Base-by-base conservation (phyloP, 345 rosid species). In the Melaleuca quinquenervia region DNA sequence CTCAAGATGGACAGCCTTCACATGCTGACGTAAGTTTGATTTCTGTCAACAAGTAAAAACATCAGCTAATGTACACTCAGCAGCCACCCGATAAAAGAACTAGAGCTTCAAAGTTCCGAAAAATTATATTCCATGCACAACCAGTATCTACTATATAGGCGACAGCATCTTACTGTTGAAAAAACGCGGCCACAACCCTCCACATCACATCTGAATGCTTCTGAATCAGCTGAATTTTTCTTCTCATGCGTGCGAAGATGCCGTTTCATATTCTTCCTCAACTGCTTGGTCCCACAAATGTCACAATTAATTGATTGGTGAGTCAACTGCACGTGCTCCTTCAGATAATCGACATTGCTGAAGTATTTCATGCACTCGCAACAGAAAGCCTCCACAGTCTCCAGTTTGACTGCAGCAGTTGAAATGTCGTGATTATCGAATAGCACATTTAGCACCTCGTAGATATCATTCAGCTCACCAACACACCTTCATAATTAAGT, bases 331-430 rank as follows among this genome's bases (percentile, higher is more conserved):
- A 96, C 85, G 75, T 97, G 99, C 11, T 88, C 96, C 87, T 86
- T 92, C 2, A 97, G 94, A 84, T 95, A 96, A 85, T 94, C 88
- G 45, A 89, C 93, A 85, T 92, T 94, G 21, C 96, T 91, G 87
- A 97, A 95, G 86, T 92, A 90, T 86, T 95, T 91, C 96, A 93
- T 91, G 88, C 99, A 97, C 78, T 97, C 98, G 2, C 94, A 85
- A 89, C 99, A 96, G 86, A 97, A 90, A 4, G 98, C 96, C 89
- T 94, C 99, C 50, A 91, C 90, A 0, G 91, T 88, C 62, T 95
- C 94, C 60, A 95, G 84, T 89, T 94, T 95, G 84, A 95, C 98
- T 97, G 94, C 89, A 88, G 53, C 13, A 53, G 44, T 24, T 74
- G 82, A 52, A 55, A 55, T 41, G 22, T 70, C 18, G n/a, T n/a